Base-by-base conservation (phyloP, 2,329 filamentous ascomycete genomes). In the Escovopsis sp. region DNA sequence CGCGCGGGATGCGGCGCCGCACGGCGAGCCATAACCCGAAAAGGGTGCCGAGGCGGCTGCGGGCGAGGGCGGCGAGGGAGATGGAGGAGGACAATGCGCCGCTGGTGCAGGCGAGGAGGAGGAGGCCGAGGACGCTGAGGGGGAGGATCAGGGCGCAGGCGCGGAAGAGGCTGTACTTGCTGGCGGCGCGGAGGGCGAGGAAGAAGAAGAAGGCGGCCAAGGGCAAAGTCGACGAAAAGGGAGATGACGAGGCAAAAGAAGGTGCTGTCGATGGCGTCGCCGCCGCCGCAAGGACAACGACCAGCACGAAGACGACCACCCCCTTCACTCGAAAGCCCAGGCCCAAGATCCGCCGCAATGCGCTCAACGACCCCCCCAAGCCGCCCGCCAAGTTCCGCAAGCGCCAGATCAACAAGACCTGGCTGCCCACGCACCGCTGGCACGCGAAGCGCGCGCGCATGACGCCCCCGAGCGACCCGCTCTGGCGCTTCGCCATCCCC, bases 21-120 rank as follows among this genome's bases (percentile, higher is more conserved):
- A 94, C 88, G 0, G 90, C 88, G 15, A 94, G 86, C 54, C 90
- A 98, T 59, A 94, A 98, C 68, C 81, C 82, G 26, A 93, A 88
- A 59, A 73, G 80, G 42, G 79, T 98, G 13, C 90, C 90, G 3
- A 79, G 78, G 51, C 65, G 85, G 42, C 59, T 96, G 49, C 71
- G 80, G 37, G 61, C 60, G 27, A 70, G 80, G 45, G 86, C 85
- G 1, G 70, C 64, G 47, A 62, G 57, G 42, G 72, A 92, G 67
- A 92, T 94, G 76, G 64, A 65, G 13, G 82, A 92, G 37, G 88
- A 96, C 50, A 94, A 94, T 43, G 94, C 88, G 0, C 87, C 90
- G 0, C 80, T 75, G 0, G 76, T 87, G 5, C 79, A 76, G 35
- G 65, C 66, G 2, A 68, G 68, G 41, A 73, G 70, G 42, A 66